Evolutionary conservation across 441 rosid genomes (phyloP).

Genomic region (Mallotus repandus): DNA sequence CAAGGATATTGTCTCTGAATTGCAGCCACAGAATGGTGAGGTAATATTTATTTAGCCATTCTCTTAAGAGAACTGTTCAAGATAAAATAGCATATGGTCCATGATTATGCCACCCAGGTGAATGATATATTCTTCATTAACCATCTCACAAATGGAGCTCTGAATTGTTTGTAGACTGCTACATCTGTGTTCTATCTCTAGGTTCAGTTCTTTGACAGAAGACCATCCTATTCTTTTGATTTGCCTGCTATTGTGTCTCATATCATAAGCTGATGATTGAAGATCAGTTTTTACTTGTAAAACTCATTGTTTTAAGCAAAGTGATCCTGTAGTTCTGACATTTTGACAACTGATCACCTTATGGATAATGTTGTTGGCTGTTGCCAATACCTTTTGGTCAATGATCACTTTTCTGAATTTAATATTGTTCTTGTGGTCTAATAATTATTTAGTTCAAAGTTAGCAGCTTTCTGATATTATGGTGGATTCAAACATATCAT

Average conservation of each 20-base stretch:
- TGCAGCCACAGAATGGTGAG: conserved; percentile 78
- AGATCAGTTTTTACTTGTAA: background rate
- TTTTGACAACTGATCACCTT: background rate
- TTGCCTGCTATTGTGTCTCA: background rate
- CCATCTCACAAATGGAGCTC: background rate
- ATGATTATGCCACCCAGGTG: background rate
- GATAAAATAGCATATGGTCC: background rate
- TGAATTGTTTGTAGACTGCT: background rate
- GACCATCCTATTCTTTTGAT: background rate
- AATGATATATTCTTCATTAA: background rate
- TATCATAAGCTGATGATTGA: background rate
- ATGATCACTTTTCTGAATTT: background rate
- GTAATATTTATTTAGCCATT: conserved; percentile 42
- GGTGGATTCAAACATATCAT: background rate
- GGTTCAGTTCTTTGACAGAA: background rate
- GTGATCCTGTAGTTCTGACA: background rate
- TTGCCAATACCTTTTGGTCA: background rate
- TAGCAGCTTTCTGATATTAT: background rate
- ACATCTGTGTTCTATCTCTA: background rate
- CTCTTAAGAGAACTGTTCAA: conserved; percentile 6
- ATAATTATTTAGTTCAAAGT: background rate
- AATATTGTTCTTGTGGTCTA: background rate
- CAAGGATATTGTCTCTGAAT: conserved; percentile 71
- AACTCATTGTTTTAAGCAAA: conserved; percentile 6
- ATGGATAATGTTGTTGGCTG: background rate